These are phyloP conservation scores for Penicillium sp. DNA, from an alignment of 2,329 filamentous ascomycete species.

Conservation along the genomic window DNA sequence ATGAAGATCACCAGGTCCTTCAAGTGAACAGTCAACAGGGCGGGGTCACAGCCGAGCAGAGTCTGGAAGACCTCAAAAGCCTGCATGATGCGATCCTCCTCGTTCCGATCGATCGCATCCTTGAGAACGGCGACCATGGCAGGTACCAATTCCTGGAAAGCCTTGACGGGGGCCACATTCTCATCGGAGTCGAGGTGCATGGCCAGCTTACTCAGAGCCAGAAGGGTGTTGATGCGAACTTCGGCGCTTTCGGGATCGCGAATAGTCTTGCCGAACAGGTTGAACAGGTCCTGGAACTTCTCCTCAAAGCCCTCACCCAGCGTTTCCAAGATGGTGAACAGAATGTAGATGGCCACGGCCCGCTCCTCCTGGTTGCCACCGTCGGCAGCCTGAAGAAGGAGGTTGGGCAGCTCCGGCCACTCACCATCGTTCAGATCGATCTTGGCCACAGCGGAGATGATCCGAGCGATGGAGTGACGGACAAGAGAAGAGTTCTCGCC, in stretches of 20 bases:
- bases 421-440: conserved; percentile 83
- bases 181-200: conserved; percentile 87
- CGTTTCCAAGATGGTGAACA: conserved; percentile 86
- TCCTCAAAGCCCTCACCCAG: conserved; percentile 81
- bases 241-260: conserved; percentile 86
- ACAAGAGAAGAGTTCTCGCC: conserved; percentile 73
- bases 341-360: conserved; percentile 87
- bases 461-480: conserved; percentile 80
- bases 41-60: conserved; percentile 82
- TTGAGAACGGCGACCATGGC: conserved; percentile 88
- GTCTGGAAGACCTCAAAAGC: conserved; percentile 97
- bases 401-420: conserved; percentile 75
- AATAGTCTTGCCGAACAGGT: conserved; percentile 81
- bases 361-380: conserved; percentile 73
- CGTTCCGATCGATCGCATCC: conserved; percentile 70
- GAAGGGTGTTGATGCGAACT: conserved; percentile 90
- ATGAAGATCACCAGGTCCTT: conserved; percentile 90
- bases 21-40: conserved; percentile 79
- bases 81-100: conserved; percentile 85
- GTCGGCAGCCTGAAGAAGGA: conserved; percentile 74
- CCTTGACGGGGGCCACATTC: conserved; percentile 67
- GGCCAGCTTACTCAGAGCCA: conserved; percentile 82
- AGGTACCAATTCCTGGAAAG: conserved; percentile 78
- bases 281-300: conserved; percentile 74
- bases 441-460: conserved; percentile 82